These are phyloP conservation scores for Ascochyta rabiei DNA, from an alignment of 2,329 filamentous ascomycete genomes.

Conservation along the genomic window DNA sequence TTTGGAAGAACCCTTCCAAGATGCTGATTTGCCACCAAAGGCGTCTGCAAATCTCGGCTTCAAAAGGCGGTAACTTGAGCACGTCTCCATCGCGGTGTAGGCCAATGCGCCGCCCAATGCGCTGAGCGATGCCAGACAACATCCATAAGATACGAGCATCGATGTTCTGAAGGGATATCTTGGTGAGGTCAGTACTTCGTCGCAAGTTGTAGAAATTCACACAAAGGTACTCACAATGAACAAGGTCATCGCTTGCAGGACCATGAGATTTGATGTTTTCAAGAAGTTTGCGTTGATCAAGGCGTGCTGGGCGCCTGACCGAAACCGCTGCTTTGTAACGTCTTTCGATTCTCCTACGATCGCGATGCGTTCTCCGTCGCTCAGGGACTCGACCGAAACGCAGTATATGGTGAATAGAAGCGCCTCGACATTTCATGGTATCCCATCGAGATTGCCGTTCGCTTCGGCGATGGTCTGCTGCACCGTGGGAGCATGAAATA, in stretches of 20 bases:
- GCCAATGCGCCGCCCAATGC: conserved; percentile 66
- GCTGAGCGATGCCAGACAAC: conserved; percentile 65
- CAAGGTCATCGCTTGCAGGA: conserved; percentile 71
- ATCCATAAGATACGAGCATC: conserved; percentile 66
- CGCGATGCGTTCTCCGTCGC: conserved; percentile 59
- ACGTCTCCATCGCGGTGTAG: conserved; percentile 63
- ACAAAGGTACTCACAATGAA: conserved; percentile 62
- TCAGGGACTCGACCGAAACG: conserved; percentile 55
- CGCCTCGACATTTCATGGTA: conserved; percentile 66
- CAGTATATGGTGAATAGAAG: conserved; percentile 44
- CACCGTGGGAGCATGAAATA: conserved; percentile 73
- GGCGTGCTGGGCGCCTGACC: conserved; percentile 66
- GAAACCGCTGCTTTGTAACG: conserved; percentile 60
- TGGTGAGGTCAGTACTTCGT: conserved; percentile 3
- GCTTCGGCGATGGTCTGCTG: conserved; percentile 70
- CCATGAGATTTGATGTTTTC: conserved; percentile 66
- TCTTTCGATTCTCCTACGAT: conserved; percentile 62
- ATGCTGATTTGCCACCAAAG: conserved; percentile 68
- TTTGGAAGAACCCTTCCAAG: conserved; percentile 63
- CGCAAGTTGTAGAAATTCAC: neutral
- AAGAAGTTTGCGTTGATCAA: conserved; percentile 71
- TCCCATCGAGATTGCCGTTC: conserved; percentile 59
- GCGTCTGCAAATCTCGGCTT: conserved; percentile 60
- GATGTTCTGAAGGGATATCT: conserved; percentile 53
- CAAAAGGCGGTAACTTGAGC: conserved; percentile 61